These are phyloP conservation scores for Fusarium gaditjirri DNA, from an alignment of 2,329 filamentous ascomycete species.

Conservation along the genomic window DNA sequence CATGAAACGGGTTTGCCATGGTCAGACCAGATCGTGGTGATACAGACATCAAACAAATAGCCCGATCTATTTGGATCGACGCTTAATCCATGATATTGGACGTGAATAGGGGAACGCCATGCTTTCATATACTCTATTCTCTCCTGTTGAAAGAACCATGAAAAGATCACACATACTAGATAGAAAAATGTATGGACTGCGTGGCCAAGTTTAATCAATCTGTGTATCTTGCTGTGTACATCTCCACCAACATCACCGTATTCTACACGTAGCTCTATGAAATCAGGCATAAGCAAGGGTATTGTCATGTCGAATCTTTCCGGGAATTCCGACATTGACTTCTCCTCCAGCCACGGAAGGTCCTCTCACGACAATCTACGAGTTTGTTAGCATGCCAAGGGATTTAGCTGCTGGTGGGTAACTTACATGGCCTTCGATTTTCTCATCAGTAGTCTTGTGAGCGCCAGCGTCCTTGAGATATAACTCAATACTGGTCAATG, in stretches of 20 bases:
- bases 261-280: not conserved
- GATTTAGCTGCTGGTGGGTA: not conserved
- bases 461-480: constrained; percentile 72
- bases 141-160: not conserved
- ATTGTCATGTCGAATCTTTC: constrained; percentile 75
- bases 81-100: not conserved
- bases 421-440: constrained; percentile 71
- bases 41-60: not conserved
- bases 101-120: not conserved
- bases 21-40: not conserved
- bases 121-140: not conserved
- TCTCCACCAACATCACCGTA: not conserved
- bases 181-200: not conserved
- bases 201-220: not conserved
- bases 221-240: not conserved
- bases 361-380: constrained; percentile 75
- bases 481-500: constrained; percentile 82
- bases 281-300: constrained; percentile 69
- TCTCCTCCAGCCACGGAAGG: constrained; percentile 78
- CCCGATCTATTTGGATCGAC: not conserved
- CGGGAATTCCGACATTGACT: constrained; percentile 70
- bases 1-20: not conserved
- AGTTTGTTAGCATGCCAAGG: constrained; percentile 14
- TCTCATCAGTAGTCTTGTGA: constrained; percentile 72
- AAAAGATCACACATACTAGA: not conserved